Conservation (phyloP, 192 early-diverging fungal genomes). For the Chytriomyces sp. region DNA sequence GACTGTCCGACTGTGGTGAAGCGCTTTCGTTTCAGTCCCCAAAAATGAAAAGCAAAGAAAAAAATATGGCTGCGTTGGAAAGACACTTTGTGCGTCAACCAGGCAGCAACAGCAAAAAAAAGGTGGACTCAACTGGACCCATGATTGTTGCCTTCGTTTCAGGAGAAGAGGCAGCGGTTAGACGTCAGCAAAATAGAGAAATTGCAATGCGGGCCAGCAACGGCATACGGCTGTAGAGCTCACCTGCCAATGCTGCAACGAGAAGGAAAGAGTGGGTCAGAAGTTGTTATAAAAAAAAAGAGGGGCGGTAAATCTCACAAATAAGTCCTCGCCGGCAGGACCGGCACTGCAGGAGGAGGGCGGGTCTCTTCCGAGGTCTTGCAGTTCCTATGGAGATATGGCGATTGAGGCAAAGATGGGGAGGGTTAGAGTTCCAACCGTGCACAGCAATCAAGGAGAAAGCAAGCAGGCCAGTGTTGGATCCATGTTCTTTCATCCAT, state of each 20-base stretch:
- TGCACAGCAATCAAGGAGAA: too few species aligned
- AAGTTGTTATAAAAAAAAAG: background rate
- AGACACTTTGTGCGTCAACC: background rate
- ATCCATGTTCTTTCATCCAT: too few species aligned
- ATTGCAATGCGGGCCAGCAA: background rate
- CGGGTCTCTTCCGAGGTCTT: conserved; percentile 95
- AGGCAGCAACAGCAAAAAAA: conserved; percentile 1
- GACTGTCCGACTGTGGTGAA: conserved; percentile 76
- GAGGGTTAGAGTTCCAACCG: too few species aligned
- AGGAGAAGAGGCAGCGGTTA: background rate
- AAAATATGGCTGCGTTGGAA: background rate
- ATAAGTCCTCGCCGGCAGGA: conserved; percentile 84
- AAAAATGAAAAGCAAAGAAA: too few species aligned
- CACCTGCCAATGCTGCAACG: conserved; percentile 42
- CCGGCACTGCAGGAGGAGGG: conserved; percentile 98
- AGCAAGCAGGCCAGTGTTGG: too few species aligned
- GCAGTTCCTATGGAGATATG: conserved; percentile 63
- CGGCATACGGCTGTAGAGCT: background rate
- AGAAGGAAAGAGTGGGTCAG: background rate
- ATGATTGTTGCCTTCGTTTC: conserved; percentile 87
- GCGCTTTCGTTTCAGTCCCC: background rate
- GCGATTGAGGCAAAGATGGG: too few species aligned
- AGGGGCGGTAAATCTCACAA: conserved; percentile 44
- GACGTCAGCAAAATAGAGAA: background rate
- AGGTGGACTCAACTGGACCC: conserved; percentile 78